Percentiles rank a stretch among this genome's conserved stretches.
These are phyloP conservation scores for Aspergillus leporis DNA, from an alignment of 495 filamentous ascomycete genomes.

Conservation along the genomic window DNA sequence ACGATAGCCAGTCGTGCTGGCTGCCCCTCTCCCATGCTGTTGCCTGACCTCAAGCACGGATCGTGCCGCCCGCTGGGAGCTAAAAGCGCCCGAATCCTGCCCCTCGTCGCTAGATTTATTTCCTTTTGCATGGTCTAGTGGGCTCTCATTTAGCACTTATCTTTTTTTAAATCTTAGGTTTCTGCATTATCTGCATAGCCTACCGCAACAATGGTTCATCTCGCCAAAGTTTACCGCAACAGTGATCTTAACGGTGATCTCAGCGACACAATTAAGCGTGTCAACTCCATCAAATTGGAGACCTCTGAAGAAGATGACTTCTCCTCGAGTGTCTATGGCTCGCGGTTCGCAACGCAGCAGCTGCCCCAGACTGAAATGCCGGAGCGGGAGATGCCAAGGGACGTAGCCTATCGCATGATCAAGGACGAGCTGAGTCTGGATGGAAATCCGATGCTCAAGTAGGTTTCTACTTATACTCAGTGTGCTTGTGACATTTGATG, in stretches of 20 bases:
- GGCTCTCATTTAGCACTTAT: not conserved
- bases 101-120: not conserved
- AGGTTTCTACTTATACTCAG: not conserved
- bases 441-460: conserved; percentile 20
- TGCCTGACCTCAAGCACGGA: conserved; percentile 3
- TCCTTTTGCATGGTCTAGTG: conserved; percentile 1
- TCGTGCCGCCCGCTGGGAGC: not conserved
- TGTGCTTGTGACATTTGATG: conserved; percentile 5
- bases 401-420: conserved; percentile 93
- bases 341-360: conserved; percentile 72
- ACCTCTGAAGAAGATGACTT: conserved; percentile 54
- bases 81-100: conserved; percentile 3
- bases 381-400: conserved; percentile 83
- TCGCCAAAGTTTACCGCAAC: conserved; percentile 38
- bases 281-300: conserved; percentile 36
- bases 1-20: not conserved
- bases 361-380: conserved; percentile 85
- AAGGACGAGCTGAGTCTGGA: conserved; percentile 82
- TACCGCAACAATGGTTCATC: conserved; percentile 36
- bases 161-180: not conserved
- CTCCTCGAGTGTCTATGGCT: conserved; percentile 82
- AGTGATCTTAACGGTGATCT: conserved; percentile 29
- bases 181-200: not conserved
- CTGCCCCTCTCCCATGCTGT: not conserved
- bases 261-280: conserved; percentile 20